Percentiles rank a stretch among this genome's conserved stretches.
Evolutionary conservation across 2,329 filamentous ascomycete species (phyloP).

Genomic region (Bisporella sp.): DNA sequence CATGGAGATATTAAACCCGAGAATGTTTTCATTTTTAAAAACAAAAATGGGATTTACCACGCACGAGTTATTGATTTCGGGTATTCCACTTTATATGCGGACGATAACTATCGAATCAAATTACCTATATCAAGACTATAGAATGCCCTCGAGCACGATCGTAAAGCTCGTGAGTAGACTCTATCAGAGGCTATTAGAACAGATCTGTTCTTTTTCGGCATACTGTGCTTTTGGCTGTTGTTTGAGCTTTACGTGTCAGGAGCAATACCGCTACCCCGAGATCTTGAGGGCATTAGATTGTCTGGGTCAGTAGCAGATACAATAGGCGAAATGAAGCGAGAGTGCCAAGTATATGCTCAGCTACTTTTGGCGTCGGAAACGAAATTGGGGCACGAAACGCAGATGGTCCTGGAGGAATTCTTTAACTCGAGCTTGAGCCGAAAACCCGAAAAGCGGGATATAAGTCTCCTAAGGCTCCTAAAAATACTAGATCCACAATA

Average conservation of each 20-base stretch:
- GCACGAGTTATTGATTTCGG: constrained; percentile 5
- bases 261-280: not conserved
- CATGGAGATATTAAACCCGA: constrained; percentile 7
- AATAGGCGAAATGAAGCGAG: not conserved
- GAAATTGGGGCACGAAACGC: not conserved
- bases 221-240: constrained; percentile 2
- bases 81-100: constrained; percentile 1
- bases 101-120: not conserved
- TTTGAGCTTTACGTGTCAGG: not conserved
- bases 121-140: constrained; percentile 1
- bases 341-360: not conserved
- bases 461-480: not conserved
- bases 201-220: constrained; percentile 3
- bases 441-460: not conserved
- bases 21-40: constrained; percentile 4
- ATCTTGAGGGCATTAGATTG: not conserved
- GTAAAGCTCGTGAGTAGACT: not conserved
- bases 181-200: not conserved
- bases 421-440: not conserved
- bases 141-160: constrained; percentile 1
- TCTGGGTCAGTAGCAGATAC: not conserved
- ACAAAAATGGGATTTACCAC: not conserved
- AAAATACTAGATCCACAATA: not conserved
- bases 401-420: not conserved
- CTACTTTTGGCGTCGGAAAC: not conserved